Conservation (phyloP, 1,139 yeast genomes). For the Pichia sp. region DNA sequence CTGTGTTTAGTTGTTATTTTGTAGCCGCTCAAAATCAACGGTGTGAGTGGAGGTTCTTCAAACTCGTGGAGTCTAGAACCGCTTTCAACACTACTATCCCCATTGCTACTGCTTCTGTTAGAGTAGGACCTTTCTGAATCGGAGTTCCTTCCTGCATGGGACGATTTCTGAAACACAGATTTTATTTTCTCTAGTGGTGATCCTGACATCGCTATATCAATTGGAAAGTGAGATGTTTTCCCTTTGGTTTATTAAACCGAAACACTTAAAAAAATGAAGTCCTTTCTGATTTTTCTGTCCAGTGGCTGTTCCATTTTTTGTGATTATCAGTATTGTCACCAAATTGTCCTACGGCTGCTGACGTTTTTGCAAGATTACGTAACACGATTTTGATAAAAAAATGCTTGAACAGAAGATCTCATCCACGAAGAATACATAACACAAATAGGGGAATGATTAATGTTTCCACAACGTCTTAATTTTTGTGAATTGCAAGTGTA, state of each 20-base stretch:
- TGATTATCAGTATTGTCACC: neutral
- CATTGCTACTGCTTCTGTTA: neutral
- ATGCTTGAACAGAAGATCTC: too few species aligned
- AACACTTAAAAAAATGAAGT: neutral
- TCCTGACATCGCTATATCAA: constrained; percentile 6
- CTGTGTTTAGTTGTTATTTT: constrained; percentile 50
- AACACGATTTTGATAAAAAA: too few species aligned
- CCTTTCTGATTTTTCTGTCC: too few species aligned
- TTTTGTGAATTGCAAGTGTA: neutral
- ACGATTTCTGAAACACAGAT: constrained; percentile 6
- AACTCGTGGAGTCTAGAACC: constrained; percentile 2
- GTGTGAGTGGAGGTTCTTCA: constrained; percentile 43
- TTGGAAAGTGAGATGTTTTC: neutral
- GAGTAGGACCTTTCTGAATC: constrained; percentile 3
- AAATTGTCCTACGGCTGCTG: too few species aligned
- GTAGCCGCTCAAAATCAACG: constrained; percentile 54
- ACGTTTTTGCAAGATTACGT: neutral
- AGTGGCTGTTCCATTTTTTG: neutral
- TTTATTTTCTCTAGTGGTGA: constrained; percentile 8
- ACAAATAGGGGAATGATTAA: too few species aligned
- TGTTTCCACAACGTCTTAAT: too few species aligned
- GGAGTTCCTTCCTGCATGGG: neutral
- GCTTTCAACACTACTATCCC: neutral
- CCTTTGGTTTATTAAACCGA: neutral
- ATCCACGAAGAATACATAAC: too few species aligned